Conservation (phyloP, 208 protist species). For the Acanthamoeba divionensis region DNA sequence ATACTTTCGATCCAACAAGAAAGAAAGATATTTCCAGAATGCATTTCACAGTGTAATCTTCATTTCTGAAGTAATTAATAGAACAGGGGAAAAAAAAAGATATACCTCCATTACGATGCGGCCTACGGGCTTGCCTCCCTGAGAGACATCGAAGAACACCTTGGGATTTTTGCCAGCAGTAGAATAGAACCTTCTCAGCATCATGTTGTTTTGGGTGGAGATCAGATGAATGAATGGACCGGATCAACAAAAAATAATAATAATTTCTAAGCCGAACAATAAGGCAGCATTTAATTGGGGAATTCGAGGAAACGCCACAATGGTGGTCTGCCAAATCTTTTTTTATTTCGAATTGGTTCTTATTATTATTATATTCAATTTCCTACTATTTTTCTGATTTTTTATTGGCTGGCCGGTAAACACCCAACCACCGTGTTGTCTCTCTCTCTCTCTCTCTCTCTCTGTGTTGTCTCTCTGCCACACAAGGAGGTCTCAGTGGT, state of each 20-base stretch:
- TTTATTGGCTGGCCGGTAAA: no score
- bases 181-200: slow-evolving; percentile 4
- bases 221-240: no score
- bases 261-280: no score
- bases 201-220: background rate
- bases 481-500: background rate
- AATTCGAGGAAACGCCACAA: no score
- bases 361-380: no score
- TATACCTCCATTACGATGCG: slow-evolving; percentile 51
- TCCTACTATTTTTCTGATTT: no score
- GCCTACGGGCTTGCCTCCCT: background rate
- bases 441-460: no score
- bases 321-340: no score
- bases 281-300: no score
- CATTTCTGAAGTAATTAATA: background rate
- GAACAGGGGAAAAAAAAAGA: background rate
- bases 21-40: background rate
- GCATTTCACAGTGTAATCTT: background rate
- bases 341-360: no score
- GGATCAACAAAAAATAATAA: no score
- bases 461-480: background rate
- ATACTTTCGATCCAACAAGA: background rate
- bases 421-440: no score
- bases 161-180: slow-evolving; percentile 39
- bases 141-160: slow-evolving; percentile 70